Conservation (phyloP, 148 eudicot species). For the Nepenthes gracilis region DNA sequence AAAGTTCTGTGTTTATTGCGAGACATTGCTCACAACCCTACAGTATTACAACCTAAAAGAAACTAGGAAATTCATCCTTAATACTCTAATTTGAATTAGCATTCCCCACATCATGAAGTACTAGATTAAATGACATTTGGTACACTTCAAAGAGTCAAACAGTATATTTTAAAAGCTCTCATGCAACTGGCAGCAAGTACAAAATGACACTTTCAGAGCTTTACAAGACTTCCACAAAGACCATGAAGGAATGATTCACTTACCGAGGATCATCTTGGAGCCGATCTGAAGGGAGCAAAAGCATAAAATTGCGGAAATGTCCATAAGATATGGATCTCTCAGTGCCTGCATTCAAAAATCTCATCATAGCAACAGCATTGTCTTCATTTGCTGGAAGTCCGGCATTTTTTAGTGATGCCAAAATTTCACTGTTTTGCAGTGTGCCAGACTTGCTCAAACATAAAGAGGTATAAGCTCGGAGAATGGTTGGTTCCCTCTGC, state of each 20-base stretch:
- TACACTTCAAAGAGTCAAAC: too few relatives aligned
- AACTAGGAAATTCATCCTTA: too few relatives aligned
- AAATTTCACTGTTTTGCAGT: constrained; percentile 77
- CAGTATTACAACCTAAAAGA: neutral
- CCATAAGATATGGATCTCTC: constrained; percentile 96
- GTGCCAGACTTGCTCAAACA: constrained; percentile 97
- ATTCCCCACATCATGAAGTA: too few relatives aligned
- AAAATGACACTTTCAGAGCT: neutral
- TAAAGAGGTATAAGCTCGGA: constrained; percentile 91
- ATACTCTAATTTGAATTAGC: too few relatives aligned
- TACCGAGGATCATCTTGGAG: constrained; percentile 98
- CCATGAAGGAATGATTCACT: constrained; percentile 7
- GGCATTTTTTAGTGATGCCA: constrained; percentile 77
- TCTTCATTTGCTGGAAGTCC: constrained; percentile 97
- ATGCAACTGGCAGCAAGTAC: neutral
- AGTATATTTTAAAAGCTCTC: too few relatives aligned
- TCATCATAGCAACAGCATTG: constrained; percentile 94
- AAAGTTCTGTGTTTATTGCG: too few relatives aligned
- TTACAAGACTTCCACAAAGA: neutral
- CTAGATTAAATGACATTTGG: too few relatives aligned
- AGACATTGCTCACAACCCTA: neutral
- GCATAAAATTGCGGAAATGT: constrained; percentile 93
- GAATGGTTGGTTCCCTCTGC: constrained; percentile 92
- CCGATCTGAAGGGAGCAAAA: constrained; percentile 84
- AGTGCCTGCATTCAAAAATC: constrained; percentile 74